Evolutionary conservation across 225 moss, liverwort and hornwort species (phyloP).

Genomic region (Sphagnum contortum): DNA sequence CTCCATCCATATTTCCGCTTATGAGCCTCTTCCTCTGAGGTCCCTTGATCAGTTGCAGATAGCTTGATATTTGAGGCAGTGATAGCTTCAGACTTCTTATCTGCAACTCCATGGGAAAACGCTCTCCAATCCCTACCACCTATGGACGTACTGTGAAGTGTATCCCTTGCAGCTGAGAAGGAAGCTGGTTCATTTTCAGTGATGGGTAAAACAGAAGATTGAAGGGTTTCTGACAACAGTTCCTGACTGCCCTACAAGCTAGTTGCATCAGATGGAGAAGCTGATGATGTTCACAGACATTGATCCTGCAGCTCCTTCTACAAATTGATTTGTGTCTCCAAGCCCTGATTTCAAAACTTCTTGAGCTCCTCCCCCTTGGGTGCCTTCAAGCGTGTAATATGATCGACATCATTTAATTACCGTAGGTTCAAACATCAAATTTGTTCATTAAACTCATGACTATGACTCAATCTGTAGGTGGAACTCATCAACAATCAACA

Average conservation of each 20-base stretch:
- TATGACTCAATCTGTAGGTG: no score
- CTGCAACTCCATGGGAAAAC: not conserved
- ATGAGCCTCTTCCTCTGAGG: conserved; percentile 1
- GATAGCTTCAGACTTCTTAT: conserved; percentile 9
- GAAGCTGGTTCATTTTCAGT: not conserved
- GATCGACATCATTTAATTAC: no score
- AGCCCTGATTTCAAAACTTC: not conserved
- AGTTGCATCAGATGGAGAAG: conserved; percentile 30
- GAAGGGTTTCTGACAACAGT: not conserved
- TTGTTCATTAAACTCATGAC: no score
- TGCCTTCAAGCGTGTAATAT: not conserved
- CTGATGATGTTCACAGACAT: conserved; percentile 6
- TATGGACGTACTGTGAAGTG: conserved; percentile 3
- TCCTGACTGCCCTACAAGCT: conserved; percentile 1
- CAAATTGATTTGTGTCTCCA: not conserved
- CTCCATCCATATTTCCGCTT: conserved; percentile 18
- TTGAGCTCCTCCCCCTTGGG: not conserved
- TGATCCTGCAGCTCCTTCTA: not conserved
- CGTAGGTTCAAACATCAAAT: no score
- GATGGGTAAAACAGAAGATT: not conserved
- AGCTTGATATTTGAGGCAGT: conserved; percentile 7
- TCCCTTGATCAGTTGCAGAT: conserved; percentile 11
- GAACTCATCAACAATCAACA: no score
- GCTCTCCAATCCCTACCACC: conserved; percentile 43
- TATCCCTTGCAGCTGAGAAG: conserved; percentile 1